These are phyloP conservation scores for Galeopsis tetrahit DNA, from an alignment of 257 asterid species.

Conservation along the genomic window DNA sequence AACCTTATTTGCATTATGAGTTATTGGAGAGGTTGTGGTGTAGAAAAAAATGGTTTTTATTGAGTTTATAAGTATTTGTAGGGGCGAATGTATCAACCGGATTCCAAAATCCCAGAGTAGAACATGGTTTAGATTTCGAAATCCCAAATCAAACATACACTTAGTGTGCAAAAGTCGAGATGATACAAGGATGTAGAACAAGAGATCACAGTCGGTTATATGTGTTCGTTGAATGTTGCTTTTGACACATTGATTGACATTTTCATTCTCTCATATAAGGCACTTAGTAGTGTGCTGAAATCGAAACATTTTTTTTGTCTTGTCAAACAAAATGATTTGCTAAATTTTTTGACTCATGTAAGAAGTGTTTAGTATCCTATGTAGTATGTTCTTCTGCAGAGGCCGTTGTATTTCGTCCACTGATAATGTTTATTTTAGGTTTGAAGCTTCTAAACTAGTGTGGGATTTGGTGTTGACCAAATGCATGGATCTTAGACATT, in stretches of 20 bases:
- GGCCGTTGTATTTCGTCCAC: conserved; percentile 11
- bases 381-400: not conserved
- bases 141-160: not conserved
- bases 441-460: conserved; percentile 68
- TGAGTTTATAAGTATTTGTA: too few relatives aligned
- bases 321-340: not conserved
- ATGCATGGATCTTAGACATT: conserved; percentile 68
- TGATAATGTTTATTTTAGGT: conserved; percentile 44
- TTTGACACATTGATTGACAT: not conserved
- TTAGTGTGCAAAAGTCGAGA: not conserved
- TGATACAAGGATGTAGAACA: not conserved
- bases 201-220: not conserved
- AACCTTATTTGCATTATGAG: too few relatives aligned
- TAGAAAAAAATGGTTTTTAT: too few relatives aligned
- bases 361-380: conserved; percentile 4
- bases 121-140: too few relatives aligned
- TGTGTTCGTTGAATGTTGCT: not conserved
- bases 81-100: too few relatives aligned
- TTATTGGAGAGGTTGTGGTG: too few relatives aligned
- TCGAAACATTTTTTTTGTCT: not conserved
- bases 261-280: not conserved
- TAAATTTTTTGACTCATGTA: conserved; percentile 8
- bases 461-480: conserved; percentile 74
- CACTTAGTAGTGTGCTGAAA: not conserved
- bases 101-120: too few relatives aligned